phyloP scores from a whole-genome alignment of 352 stramenopile genomes.

The Phytopythium helicoides region DNA sequence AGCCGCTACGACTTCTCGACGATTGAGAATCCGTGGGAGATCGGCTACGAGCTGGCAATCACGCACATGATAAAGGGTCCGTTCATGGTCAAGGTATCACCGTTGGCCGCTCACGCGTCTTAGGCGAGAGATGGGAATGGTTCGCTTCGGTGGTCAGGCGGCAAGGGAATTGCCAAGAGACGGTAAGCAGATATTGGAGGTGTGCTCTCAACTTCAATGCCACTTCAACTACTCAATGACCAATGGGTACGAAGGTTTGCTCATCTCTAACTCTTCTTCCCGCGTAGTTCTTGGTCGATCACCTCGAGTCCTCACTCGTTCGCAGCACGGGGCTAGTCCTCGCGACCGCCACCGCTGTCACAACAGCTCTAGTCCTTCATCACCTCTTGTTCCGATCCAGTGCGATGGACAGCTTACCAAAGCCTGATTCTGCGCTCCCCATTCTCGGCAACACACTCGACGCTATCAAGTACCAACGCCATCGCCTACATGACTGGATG shows the following conservation, averaged over 20 bases:
- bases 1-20: slow-evolving; percentile 38
- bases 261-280: too few relatives aligned
- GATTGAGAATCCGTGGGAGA: slow-evolving; percentile 18
- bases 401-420: not conserved
- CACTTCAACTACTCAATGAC: too few relatives aligned
- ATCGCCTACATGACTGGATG: slow-evolving; percentile 49
- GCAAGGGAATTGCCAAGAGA: too few relatives aligned
- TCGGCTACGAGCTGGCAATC: slow-evolving; percentile 34
- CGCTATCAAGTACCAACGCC: slow-evolving; percentile 35
- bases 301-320: too few relatives aligned
- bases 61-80: slow-evolving; percentile 31
- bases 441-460: slow-evolving; percentile 51
- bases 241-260: too few relatives aligned
- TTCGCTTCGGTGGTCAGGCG: too few relatives aligned
- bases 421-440: slow-evolving; percentile 15
- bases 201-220: too few relatives aligned
- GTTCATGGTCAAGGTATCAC: slow-evolving; percentile 19
- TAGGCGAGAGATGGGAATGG: too few relatives aligned
- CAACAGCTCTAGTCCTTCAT: not conserved
- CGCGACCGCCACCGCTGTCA: not conserved
- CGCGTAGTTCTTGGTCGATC: too few relatives aligned
- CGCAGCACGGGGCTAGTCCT: too few relatives aligned
- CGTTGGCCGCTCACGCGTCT: too few relatives aligned
- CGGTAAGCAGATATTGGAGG: too few relatives aligned
- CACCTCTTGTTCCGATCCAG: not conserved